These are phyloP conservation scores for Cupressus sempervirens DNA, from an alignment of 75 land plant genomes.

Conservation along the genomic window DNA sequence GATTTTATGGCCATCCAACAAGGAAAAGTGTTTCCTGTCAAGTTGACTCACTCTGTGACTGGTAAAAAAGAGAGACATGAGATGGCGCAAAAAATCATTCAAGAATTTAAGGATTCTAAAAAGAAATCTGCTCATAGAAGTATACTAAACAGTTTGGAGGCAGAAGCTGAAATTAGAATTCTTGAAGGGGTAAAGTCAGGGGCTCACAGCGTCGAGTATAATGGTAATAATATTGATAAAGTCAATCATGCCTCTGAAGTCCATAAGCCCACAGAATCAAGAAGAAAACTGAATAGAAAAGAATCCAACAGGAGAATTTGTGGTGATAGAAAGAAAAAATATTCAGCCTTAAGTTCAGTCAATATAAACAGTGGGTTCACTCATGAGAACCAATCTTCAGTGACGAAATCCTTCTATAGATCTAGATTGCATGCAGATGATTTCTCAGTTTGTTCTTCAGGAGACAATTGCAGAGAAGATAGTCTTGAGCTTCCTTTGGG, in stretches of 20 bases:
- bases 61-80: neutral
- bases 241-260: neutral
- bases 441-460: neutral
- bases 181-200: neutral
- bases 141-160: neutral
- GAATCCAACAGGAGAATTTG: neutral
- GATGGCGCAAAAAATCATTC: neutral
- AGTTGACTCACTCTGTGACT: neutral
- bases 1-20: constrained; percentile 8
- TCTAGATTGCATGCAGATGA: constrained; percentile 6
- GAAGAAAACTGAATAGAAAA: neutral
- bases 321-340: constrained; percentile 2
- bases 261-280: neutral
- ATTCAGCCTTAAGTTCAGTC: neutral
- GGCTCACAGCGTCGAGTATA: neutral
- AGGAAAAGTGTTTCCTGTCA: neutral
- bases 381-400: constrained; percentile 4
- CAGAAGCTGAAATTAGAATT: neutral
- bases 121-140: neutral
- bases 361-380: neutral
- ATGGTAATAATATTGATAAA: neutral
- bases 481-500: neutral
- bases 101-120: neutral
- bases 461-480: neutral
- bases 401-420: neutral